Evolutionary conservation across 306 rosid genomes (phyloP), one percentile per base, ranked within the genome.

Genomic region (Crotalaria pallida): DNA sequence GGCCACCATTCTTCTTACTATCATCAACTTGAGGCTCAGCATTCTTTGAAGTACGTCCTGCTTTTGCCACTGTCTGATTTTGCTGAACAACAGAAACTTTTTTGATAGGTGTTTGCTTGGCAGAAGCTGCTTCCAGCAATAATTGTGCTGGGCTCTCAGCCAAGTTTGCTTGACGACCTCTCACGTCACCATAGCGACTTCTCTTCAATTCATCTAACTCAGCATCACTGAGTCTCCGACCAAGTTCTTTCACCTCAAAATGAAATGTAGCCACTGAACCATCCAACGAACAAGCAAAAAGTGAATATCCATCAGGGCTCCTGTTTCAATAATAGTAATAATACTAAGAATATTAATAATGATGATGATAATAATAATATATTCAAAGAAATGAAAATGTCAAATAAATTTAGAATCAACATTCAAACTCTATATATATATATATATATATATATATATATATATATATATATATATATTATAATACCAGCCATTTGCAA

Each of bases 261-360:
- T 90, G 92, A 76, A 87, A 94, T 57, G 90, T 84, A 41, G 92
- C 95, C 56, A 88, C 92, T 5, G 98, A 82, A 67, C 98, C 98
- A 73, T 94, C 98, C 92, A 94, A 85, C 63, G 98, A 94, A 73
- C 98, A 94, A 3, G 98, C 97, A 76, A 90, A 88, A 40, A 94
- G 96, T 48, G 95, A 82, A 87, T 90, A 90, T 57, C 98, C 98
- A 81, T 94, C 97, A 10, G 97, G 98, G 77, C 97, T 88, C 98
- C 98, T 94, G 87, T 84, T 82, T 77, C 60, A 70, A 76, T 70
- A n/a, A n/a, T n/a, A n/a, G n/a, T n/a, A n/a, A n/a, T n/a, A n/a
- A n/a, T n/a, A n/a, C n/a, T n/a, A n/a, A n/a, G n/a, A n/a, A n/a
- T n/a, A n/a, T n/a, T n/a, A n/a, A n/a, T n/a, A n/a, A n/a, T n/a